These are phyloP conservation scores for Viola pubescens DNA, from an alignment of 441 rosid species.

Conservation along the genomic window DNA sequence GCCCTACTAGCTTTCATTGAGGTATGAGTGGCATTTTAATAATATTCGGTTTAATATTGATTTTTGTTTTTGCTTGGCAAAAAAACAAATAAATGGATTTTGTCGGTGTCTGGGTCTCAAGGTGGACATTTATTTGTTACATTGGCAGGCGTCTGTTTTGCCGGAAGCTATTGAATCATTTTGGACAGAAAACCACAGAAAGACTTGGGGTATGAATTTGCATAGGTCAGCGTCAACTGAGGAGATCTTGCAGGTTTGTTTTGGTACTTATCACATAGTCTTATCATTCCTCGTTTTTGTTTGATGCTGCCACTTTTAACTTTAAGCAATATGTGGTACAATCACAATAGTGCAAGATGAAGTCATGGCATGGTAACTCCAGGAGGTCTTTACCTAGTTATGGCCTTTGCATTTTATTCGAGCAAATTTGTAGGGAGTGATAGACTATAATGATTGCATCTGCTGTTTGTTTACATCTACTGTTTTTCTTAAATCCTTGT, in stretches of 20 bases:
- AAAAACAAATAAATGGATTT: neutral
- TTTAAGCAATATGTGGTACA: neutral
- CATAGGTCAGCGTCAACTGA: slow-evolving; percentile 49
- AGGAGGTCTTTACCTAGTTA: neutral
- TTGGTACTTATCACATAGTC: neutral
- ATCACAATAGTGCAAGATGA: neutral
- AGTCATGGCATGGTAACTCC: neutral
- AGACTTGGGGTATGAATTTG: slow-evolving; percentile 55
- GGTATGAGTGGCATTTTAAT: slow-evolving; percentile 31
- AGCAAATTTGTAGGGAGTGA: too few relatives aligned
- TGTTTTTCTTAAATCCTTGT: too few relatives aligned
- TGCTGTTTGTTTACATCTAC: too few relatives aligned
- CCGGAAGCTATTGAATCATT: slow-evolving; percentile 70
- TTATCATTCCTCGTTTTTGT: too few relatives aligned
- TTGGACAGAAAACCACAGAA: slow-evolving; percentile 59
- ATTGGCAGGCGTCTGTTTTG: slow-evolving; percentile 65
- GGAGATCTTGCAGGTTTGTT: slow-evolving; percentile 65
- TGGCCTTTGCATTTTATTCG: neutral
- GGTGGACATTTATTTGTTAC: slow-evolving; percentile 10
- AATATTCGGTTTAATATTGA: neutral
- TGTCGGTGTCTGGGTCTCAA: neutral
- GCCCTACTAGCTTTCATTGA: slow-evolving; percentile 51
- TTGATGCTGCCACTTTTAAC: too few relatives aligned
- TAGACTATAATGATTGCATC: too few relatives aligned
- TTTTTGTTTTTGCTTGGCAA: neutral